Base-by-base conservation (phyloP, 108 stramenopile species). In the Cyclotella cryptica region DNA sequence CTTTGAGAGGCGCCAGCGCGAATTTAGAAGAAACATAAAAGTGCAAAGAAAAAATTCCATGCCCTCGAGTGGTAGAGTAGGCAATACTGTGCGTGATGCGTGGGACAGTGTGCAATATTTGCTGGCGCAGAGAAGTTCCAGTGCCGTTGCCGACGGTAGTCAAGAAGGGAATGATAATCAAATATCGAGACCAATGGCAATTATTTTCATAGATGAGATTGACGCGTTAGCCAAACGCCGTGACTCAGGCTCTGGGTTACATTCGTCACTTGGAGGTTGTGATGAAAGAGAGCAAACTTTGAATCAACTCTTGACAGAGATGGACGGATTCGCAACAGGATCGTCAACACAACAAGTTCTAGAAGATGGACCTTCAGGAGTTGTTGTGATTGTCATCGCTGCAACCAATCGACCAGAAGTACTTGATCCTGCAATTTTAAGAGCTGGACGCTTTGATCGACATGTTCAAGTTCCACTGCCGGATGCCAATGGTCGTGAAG, bases 131-230 rank as follows among this genome's bases (percentile, higher is more conserved):
- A 15, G 21, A 11, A 39, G 35, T 61, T 35, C 13, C 2, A 45
- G 39, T 51, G 18, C 1, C 19, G 66, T 15, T 14, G 35, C 35
- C 4, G 35, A 35, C 2, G 35, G 6, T 35, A 28, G 13, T 45
- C 35, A 39, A n/a, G n/a, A n/a, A n/a, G n/a, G 13, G 58, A 46
- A 21, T 29, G 61, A n/a, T 22, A 52, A n/a, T n/a, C 46, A 39
- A 6, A 5, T 59, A 71, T 29, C 70, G 54, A 77, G 71, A 63
- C 82, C 92, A 15, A 79, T 85, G 11, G 90, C 92, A 47, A 94
- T 99, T 43, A 89, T 99, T 46, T 99, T 99, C 73, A 97, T 99
- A 59, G 98, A 99, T 80, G 98, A 99, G 79, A 89, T 99, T 47
- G 98, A 99, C 77, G 96, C 97, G 54, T 62, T 99, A 46, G 98